Conservation (phyloP, 176 grass and related monocot species). For the Avena sativa region DNA sequence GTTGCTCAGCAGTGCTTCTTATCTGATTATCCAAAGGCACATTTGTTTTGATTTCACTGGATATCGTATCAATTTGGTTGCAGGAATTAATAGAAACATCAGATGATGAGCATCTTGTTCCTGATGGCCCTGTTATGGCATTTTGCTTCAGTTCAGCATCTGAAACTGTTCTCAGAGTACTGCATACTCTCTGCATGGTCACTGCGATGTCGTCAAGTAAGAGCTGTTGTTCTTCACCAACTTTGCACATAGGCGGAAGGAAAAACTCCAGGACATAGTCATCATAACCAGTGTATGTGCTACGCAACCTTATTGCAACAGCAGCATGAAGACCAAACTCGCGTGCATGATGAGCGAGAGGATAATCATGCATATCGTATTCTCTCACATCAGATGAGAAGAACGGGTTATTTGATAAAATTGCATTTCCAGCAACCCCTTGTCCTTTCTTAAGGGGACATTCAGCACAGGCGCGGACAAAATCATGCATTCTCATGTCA, state of each 20-base stretch:
- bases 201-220: slow-evolving; percentile 57
- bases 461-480: slow-evolving; percentile 57
- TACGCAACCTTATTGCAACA: slow-evolving; percentile 61
- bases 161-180: slow-evolving; percentile 63
- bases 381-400: slow-evolving; percentile 64
- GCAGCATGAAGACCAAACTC: slow-evolving; percentile 64
- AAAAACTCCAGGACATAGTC: slow-evolving; percentile 79
- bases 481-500: slow-evolving; percentile 53
- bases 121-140: not conserved
- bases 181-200: slow-evolving; percentile 59
- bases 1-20: not conserved
- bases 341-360: slow-evolving; percentile 69
- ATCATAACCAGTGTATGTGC: slow-evolving; percentile 56
- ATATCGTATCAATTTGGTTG: not conserved
- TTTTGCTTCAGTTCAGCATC: slow-evolving; percentile 46
- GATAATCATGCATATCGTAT: slow-evolving; percentile 53
- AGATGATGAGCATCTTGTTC: slow-evolving; percentile 5
- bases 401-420: slow-evolving; percentile 59
- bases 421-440: slow-evolving; percentile 69
- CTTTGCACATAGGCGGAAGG: slow-evolving; percentile 62
- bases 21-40: slow-evolving; percentile 15
- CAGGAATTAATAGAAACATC: slow-evolving; percentile 16
- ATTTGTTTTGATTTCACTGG: slow-evolving; percentile 16
- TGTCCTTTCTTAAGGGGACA: slow-evolving; percentile 54
- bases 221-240: slow-evolving; percentile 51